phyloP scores from a whole-genome alignment of 495 filamentous ascomycete species.

The Xylaria acuta region DNA sequence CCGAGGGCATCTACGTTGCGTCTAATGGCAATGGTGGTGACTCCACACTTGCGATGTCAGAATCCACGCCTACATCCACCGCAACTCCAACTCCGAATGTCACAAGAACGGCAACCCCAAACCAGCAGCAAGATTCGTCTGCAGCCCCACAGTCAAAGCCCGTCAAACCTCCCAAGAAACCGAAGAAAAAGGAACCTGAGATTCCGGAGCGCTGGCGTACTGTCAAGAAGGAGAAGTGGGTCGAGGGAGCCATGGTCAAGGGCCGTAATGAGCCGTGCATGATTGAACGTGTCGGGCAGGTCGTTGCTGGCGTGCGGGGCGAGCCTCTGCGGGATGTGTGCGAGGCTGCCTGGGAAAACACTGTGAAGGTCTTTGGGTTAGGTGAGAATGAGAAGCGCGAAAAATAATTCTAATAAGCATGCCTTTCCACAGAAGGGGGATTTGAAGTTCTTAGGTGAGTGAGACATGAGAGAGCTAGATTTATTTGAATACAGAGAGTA shows the following conservation, averaged over 20 bases:
- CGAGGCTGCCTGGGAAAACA: constrained; percentile 88
- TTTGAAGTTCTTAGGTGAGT: background rate
- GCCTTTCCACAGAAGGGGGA: background rate
- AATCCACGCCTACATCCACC: constrained; percentile 23
- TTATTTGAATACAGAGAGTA: background rate
- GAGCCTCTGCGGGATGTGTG: constrained; percentile 78
- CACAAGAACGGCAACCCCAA: constrained; percentile 28
- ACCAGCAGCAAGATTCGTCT: constrained; percentile 29
- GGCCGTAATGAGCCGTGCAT: constrained; percentile 89
- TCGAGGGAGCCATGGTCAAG: constrained; percentile 82
- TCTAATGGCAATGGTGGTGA: background rate
- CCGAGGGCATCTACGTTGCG: constrained; percentile 19
- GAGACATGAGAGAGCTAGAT: background rate
- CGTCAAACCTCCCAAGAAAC: constrained; percentile 45
- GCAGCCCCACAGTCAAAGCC: constrained; percentile 32
- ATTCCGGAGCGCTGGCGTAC: constrained; percentile 55
- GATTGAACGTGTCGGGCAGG: constrained; percentile 83
- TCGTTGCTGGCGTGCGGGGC: constrained; percentile 84
- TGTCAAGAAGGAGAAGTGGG: constrained; percentile 94
- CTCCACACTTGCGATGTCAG: constrained; percentile 6
- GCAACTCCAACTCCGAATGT: constrained; percentile 28
- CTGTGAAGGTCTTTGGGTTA: constrained; percentile 77
- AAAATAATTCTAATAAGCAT: background rate
- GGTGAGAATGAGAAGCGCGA: constrained; percentile 47
- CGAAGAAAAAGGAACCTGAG: constrained; percentile 52